A percentile compares a stretch with the other conserved stretches of the same genome.
Evolutionary conservation across 2,329 filamentous ascomycete genomes (phyloP).

Genomic region (Rhynchosporium graminicola): DNA sequence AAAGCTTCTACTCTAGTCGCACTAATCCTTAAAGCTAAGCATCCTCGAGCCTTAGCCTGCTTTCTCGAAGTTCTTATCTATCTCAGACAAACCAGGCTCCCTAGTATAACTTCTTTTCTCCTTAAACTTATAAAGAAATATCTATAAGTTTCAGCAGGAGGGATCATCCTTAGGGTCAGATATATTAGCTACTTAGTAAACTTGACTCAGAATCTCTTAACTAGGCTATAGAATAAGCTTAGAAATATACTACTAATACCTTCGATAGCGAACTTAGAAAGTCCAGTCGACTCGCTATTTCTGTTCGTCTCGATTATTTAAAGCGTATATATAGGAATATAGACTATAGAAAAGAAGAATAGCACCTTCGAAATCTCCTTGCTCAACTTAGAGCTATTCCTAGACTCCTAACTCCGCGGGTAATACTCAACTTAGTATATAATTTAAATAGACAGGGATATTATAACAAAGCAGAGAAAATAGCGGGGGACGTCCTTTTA

Average conservation of each 20-base stretch:
- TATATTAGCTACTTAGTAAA: constrained; percentile 22
- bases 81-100: constrained; percentile 20
- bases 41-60: constrained; percentile 22
- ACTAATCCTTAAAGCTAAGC: constrained; percentile 22
- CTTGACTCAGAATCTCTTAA: constrained; percentile 24
- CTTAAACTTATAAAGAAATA: constrained; percentile 21
- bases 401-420: not conserved
- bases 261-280: constrained; percentile 24
- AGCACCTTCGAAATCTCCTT: constrained; percentile 26
- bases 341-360: constrained; percentile 23
- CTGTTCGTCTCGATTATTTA: constrained; percentile 24
- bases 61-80: constrained; percentile 26
- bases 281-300: constrained; percentile 19
- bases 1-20: constrained; percentile 23
- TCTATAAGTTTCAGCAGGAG: constrained; percentile 16
- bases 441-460: constrained; percentile 29
- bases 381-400: constrained; percentile 17
- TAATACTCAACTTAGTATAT: constrained; percentile 27
- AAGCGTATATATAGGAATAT: constrained; percentile 17
- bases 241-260: constrained; percentile 25
- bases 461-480: constrained; percentile 25
- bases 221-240: constrained; percentile 20
- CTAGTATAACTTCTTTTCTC: constrained; percentile 20
- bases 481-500: constrained; percentile 22
- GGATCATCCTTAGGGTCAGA: constrained; percentile 23